Base-by-base conservation (phyloP, 2,329 filamentous ascomycete species). In the Lecanicillium sp. region DNA sequence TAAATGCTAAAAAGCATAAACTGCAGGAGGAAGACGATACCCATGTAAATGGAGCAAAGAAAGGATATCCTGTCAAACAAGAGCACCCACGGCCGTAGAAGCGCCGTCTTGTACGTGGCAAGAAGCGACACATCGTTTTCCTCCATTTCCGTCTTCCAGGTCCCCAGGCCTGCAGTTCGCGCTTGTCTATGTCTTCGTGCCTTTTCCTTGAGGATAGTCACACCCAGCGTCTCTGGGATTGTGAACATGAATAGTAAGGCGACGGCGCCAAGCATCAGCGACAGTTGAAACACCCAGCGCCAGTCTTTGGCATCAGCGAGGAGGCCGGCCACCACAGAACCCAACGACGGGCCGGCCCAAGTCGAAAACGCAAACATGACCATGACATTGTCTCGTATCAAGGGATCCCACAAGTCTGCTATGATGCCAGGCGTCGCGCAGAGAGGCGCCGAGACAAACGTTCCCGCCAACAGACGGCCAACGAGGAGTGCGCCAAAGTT, bases 1-100 rank as follows among this genome's bases (percentile, higher is more conserved):
- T 72, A 72, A 39, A 71, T 71, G 8, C 59, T 63, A 52, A 73
- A 72, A 13, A 72, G 57, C 66, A 72, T 72, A 51, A 70, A 69
- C 8, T 68, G 53, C 5, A 68, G 51, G 12, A 55, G 56, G 40
- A 70, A 70, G 13, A 69, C 62, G 15, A 71, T 54, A 4, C 59
- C 58, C 46, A 68, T 53, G 44, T 71, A 71, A 22, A 71, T 50
- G 4, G 66, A 65, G 35, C 59, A 56, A 10, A 65, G 48, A 39
- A 69, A 55, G 3, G 61, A 65, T 29, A 71, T 70, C 0, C 64
- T 52, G 40, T 69, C 66, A 41, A 69, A 57, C 1, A 70, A 50
- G 25, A 70, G 62, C n/a, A 57, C 56, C 64, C 67, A 70, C 1
- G 67, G 67, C 17, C 66, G 53, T 4, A 61, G 66, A 19, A 70